Conservation (phyloP, 2,329 filamentous ascomycete genomes). For the Leptographium galeiforme region DNA sequence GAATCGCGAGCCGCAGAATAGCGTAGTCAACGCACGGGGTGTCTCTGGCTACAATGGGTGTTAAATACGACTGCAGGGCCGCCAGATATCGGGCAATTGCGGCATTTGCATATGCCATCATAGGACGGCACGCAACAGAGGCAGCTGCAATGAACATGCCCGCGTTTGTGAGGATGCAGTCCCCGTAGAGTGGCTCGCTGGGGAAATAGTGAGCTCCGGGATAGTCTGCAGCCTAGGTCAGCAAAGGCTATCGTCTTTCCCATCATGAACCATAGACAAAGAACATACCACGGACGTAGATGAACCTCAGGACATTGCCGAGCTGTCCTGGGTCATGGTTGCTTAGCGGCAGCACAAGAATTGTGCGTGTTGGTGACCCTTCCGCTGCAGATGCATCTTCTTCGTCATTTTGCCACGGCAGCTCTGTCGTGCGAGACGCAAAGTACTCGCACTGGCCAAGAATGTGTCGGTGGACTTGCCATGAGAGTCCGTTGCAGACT, state of each 20-base stretch:
- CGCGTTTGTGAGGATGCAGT: constrained; percentile 12
- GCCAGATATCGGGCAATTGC: constrained; percentile 39
- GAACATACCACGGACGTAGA: constrained; percentile 15
- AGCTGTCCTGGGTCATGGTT: constrained; percentile 11
- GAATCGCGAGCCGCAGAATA: constrained; percentile 12
- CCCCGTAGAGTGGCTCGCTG: constrained; percentile 9
- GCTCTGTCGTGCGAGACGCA: background rate
- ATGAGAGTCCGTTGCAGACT: constrained; percentile 1
- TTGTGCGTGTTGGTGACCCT: background rate
- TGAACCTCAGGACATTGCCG: constrained; percentile 13
- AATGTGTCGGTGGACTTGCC: constrained; percentile 7
- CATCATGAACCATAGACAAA: no score
- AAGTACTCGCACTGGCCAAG: constrained; percentile 7
- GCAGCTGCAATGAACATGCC: constrained; percentile 16
- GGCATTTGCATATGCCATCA: constrained; percentile 28
- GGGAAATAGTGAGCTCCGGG: constrained; percentile 6
- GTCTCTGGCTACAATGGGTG: constrained; percentile 11
- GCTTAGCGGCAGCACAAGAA: constrained; percentile 4
- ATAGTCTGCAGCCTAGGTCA: constrained; percentile 6
- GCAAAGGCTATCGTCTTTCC: no score
- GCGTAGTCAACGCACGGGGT: constrained; percentile 24
- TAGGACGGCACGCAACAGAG: constrained; percentile 11
- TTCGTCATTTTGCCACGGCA: background rate
- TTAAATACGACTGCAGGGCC: background rate
- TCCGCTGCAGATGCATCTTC: background rate